phyloP scores from a whole-genome alignment of 2,329 filamentous ascomycete genomes.

The Akanthomyces lecanii region DNA sequence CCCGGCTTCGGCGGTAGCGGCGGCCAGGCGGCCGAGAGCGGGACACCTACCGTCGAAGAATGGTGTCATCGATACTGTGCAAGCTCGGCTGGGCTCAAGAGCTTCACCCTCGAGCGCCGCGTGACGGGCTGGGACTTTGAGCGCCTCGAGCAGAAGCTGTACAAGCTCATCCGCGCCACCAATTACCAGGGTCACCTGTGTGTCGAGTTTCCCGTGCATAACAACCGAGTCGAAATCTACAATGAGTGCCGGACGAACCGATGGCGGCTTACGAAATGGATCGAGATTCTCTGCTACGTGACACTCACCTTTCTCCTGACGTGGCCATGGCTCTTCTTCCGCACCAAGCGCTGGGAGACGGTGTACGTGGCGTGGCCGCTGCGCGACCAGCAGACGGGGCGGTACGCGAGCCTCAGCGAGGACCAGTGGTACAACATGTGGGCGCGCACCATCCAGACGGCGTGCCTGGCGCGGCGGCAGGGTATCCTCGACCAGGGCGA shows the following conservation, averaged over 20 bases:
- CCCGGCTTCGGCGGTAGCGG: conserved; percentile 37
- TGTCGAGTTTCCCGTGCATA: conserved; percentile 56
- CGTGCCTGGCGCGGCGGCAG: conserved; percentile 55
- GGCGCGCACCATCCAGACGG: conserved; percentile 54
- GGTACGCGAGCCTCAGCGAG: conserved; percentile 52
- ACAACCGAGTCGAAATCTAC: conserved; percentile 58
- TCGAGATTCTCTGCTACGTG: conserved; percentile 61
- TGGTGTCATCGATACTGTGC: conserved; percentile 69
- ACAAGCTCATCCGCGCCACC: conserved; percentile 55
- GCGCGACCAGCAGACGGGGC: conserved; percentile 23
- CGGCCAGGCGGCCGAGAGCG: conserved; percentile 27
- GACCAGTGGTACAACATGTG: conserved; percentile 61
- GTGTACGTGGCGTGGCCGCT: conserved; percentile 54
- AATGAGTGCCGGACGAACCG: conserved; percentile 58
- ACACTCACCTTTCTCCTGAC: conserved; percentile 65
- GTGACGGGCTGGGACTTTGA: conserved; percentile 59
- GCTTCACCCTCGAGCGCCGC: conserved; percentile 47
- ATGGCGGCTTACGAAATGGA: conserved; percentile 61
- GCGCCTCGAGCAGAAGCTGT: conserved; percentile 47
- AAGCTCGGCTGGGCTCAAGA: conserved; percentile 53
- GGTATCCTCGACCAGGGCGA: conserved; percentile 55
- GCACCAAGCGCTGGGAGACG: conserved; percentile 64
- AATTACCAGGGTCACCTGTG: conserved; percentile 61
- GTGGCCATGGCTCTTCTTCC: conserved; percentile 67
- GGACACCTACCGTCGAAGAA: conserved; percentile 36